Evolutionary conservation across 176 grass and related monocot species (phyloP), one percentile per base, ranked within the genome.

Genomic region (Poa annua): DNA sequence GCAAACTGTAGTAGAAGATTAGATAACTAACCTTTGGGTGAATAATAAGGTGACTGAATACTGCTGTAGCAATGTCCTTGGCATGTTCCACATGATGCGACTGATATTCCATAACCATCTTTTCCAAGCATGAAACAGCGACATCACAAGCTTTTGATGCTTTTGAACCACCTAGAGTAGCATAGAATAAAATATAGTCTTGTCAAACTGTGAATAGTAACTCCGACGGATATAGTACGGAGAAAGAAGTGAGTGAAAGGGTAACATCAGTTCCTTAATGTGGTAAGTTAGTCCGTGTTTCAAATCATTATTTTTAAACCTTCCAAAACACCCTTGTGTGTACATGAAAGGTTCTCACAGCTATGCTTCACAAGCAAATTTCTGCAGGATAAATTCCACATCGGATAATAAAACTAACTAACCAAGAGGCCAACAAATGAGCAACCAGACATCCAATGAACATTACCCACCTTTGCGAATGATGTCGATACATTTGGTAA

Each of bases 41-140:
- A 95, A 95, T 80, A 93, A 95, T 76, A 86, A 98, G 89, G 24
- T 93, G 89, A 86, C 71, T 80, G 87, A 93, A 95, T 79, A 98
- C 76, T 84, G 88, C 45, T 50, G 11, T 35, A 66, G 92, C 90
- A 14, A 98, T 81, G 74, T 98, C 92, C 64, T 90, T 98, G 67
- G 80, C 82, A 82, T 83, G 88, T 76, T 86, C 76, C 54, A 71
- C 12, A 17, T 91, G 84, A 84, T 93, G 79, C 13, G 60, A 88
- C 34, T 80, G 96, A 74, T 81, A 92, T 77, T 98, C 92, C 41
- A 61, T 72, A 57, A 89, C 85, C 76, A 93, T 76, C 51, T 86
- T 88, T 78, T 93, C 83, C 75, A 98, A 84, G 77, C 96, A 98
- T 78, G 90, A 93, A 88, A 98, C 49, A 89, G 90, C 88, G 66